phyloP scores from a whole-genome alignment of 1,139 yeast species.

The Nakaseomyces uthaithaninus region DNA sequence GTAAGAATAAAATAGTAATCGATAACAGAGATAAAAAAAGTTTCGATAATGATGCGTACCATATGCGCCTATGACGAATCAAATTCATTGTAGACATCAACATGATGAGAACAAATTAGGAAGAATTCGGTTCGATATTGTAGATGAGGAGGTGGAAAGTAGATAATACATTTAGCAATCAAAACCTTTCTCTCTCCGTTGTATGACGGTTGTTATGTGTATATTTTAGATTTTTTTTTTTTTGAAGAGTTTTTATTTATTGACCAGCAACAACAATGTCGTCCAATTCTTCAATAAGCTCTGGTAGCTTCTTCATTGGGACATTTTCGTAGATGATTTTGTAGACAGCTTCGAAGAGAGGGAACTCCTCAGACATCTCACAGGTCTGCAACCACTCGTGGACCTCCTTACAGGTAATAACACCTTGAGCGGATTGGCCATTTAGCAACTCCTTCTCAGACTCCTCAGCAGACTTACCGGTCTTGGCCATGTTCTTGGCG shows the following conservation, averaged over 20 bases:
- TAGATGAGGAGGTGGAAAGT: no score
- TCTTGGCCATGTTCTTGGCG: slow-evolving; percentile 66
- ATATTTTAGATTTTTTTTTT: not conserved
- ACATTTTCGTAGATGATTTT: slow-evolving; percentile 66
- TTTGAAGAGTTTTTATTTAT: not conserved
- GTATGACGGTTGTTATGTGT: not conserved
- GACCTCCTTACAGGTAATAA: slow-evolving; percentile 79
- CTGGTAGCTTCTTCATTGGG: slow-evolving; percentile 54
- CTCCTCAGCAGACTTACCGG: slow-evolving; percentile 62
- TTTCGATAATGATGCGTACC: slow-evolving; percentile 4
- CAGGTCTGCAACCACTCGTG: slow-evolving; percentile 63
- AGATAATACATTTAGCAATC: not conserved
- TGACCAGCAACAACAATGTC: slow-evolving; percentile 8
- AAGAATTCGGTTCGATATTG: no score
- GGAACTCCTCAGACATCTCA: slow-evolving; percentile 62
- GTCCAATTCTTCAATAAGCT: slow-evolving; percentile 42
- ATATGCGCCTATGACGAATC: slow-evolving; percentile 3
- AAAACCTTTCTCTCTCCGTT: not conserved
- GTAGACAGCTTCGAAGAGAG: slow-evolving; percentile 78
- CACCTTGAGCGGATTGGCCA: slow-evolving; percentile 94
- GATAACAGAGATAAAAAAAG: not conserved
- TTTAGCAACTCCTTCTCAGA: slow-evolving; percentile 75
- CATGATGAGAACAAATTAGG: not conserved
- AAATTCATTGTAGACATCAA: not conserved
- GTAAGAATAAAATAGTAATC: slow-evolving; percentile 2